These are phyloP conservation scores for Rhodotorula graminis DNA, from an alignment of 768 basidiomycete species.

Conservation along the genomic window DNA sequence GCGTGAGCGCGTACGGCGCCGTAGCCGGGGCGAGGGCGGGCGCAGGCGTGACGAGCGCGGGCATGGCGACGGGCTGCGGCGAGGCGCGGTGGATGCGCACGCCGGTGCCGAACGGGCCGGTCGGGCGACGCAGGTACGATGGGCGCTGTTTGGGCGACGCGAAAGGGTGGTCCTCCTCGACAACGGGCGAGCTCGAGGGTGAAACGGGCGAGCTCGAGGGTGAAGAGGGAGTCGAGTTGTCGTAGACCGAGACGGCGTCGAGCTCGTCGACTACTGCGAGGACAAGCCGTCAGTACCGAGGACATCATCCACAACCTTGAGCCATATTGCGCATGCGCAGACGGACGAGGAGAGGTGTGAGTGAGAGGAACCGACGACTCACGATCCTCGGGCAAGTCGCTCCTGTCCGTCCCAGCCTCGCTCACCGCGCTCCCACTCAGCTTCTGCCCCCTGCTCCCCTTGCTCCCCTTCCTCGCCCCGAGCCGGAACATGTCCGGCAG, in stretches of 20 bases:
- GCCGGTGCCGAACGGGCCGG: slow-evolving; percentile 11
- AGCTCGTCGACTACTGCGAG: slow-evolving; percentile 30
- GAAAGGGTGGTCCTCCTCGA: not conserved
- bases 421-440: not conserved
- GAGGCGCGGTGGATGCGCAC: slow-evolving; percentile 5
- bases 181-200: not conserved
- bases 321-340: too few species aligned
- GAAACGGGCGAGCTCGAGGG: not conserved
- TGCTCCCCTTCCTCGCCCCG: not conserved
- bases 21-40: too few species aligned
- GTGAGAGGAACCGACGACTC: not conserved
- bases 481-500: not conserved
- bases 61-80: not conserved
- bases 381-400: slow-evolving; percentile 33
- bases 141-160: not conserved
- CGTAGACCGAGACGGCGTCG: not conserved
- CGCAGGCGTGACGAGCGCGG: not conserved
- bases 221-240: not conserved
- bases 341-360: too few species aligned
- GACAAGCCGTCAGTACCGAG: too few species aligned
- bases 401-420: not conserved
- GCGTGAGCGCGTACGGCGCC: not conserved
- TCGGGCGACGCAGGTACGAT: too few species aligned
- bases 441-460: not conserved
- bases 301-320: not conserved